Percentiles rank a stretch among this genome's conserved stretches.
Conservation (phyloP, 2,329 filamentous ascomycete species). For the Talaromyces sp. region DNA sequence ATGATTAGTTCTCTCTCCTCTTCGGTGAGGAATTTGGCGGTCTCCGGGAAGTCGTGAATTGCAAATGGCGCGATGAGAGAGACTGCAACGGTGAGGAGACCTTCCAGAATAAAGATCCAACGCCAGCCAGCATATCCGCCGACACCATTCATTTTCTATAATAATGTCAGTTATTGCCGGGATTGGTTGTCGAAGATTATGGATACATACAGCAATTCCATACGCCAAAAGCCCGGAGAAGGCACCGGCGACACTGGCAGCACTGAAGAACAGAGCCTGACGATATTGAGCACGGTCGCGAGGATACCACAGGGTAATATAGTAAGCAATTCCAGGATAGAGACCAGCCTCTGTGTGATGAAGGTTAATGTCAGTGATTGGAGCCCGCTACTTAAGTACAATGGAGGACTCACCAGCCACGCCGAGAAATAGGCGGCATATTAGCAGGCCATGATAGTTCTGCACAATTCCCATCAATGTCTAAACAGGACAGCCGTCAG, state of each 20-base stretch:
- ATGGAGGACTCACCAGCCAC: conserved; percentile 26
- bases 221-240: conserved; percentile 71
- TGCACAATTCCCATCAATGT: conserved; percentile 47
- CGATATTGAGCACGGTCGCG: conserved; percentile 57
- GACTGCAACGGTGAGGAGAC: conserved; percentile 46
- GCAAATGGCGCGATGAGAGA: conserved; percentile 45
- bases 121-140: conserved; percentile 49
- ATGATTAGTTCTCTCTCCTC: conserved; percentile 42
- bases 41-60: conserved; percentile 49
- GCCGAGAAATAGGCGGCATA: conserved; percentile 50
- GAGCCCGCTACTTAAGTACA: neutral
- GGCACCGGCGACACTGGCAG: conserved; percentile 70
- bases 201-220: conserved; percentile 60
- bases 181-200: neutral
- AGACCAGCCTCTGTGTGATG: conserved; percentile 43
- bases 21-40: conserved; percentile 43
- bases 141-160: conserved; percentile 51
- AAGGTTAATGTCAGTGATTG: neutral
- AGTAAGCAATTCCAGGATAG: conserved; percentile 48
- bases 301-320: conserved; percentile 60
- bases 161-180: neutral
- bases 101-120: conserved; percentile 54
- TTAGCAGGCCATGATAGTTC: conserved; percentile 50
- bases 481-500: neutral
- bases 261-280: conserved; percentile 55